Evolutionary conservation across 2,329 filamentous ascomycete species (phyloP), one percentile per base, ranked within the genome.

Genomic region (Cyphellophora attinorum): DNA sequence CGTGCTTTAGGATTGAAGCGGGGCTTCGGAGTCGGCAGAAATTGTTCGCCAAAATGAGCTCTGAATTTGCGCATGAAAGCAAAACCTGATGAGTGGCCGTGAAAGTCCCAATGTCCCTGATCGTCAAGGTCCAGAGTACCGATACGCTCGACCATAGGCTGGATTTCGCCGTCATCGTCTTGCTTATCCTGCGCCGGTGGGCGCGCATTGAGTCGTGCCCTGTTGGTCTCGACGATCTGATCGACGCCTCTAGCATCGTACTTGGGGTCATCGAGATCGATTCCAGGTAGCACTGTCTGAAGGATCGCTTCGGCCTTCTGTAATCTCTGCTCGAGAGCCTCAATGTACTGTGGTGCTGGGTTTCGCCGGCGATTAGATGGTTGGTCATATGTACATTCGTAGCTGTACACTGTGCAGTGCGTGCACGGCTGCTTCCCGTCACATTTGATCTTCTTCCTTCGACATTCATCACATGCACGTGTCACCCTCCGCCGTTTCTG

Each of bases 321-420:
- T 34, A 94, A 63, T 45, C 85, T 78, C 46, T 70, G 78, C 58
- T 94, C 88, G 31, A 95, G 67, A 3, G 85, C 85, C 60, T 94
- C 88, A 47, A 94, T 85, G 55, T 94, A 93, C 60, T 93, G 85
- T 12, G 88, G 86, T 16, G 85, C 84, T 14, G 88, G 86, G 55
- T 94, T 94, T 50, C 88, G 78, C 47, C 86, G 75, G 46, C 88
- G 75, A 57, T 94, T 94, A 15, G 86, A 94, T 10, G 88, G 88
- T 56, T 94, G 91, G 53, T 94, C 86, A 60, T 94, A 94, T 17
- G 86, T 93, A 58, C 88, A 95, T 55, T 93, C 89, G 67, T 98
- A 98, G 57, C 86, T 95, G 60, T 98, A 98, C 32, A 96, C 86
- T 8, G 88, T 93, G 59, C 91, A 98, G 60, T 96, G 91, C 0